These are phyloP conservation scores for Suillus alpinus DNA, from an alignment of 768 basidiomycete species.

Conservation along the genomic window DNA sequence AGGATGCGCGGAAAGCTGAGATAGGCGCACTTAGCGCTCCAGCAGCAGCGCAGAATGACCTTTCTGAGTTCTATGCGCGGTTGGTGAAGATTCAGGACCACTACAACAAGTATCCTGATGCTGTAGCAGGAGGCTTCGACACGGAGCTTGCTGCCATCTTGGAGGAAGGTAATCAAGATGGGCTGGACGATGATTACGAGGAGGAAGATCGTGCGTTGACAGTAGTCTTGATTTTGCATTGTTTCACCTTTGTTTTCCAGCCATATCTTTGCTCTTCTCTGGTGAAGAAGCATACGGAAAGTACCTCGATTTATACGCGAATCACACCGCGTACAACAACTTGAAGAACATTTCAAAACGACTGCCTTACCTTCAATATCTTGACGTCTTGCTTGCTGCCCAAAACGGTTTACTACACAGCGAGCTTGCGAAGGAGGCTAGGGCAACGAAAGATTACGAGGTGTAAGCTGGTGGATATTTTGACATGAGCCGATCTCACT, in stretches of 20 bases:
- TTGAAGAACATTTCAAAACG: conserved; percentile 81
- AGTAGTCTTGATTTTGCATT: background rate
- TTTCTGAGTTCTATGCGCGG: conserved; percentile 94
- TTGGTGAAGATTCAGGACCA: conserved; percentile 96
- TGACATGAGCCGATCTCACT: conserved; percentile 10
- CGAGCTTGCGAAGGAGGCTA: conserved; percentile 67
- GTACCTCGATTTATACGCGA: conserved; percentile 89
- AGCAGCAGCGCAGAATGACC: conserved; percentile 57
- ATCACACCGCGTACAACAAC: conserved; percentile 88
- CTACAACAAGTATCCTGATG: conserved; percentile 93
- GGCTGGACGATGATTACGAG: conserved; percentile 68
- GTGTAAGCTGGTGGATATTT: conserved; percentile 44
- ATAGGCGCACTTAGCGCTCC: conserved; percentile 59
- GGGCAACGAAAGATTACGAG: conserved; percentile 75
- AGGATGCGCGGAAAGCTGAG: conserved; percentile 68
- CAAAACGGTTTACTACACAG: conserved; percentile 59
- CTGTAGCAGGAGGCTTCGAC: conserved; percentile 77
- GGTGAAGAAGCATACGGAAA: conserved; percentile 95
- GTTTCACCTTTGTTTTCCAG: conserved; percentile 36
- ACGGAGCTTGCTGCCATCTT: conserved; percentile 79
- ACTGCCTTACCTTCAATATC: conserved; percentile 88
- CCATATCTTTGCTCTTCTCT: conserved; percentile 83
- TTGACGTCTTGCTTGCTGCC: conserved; percentile 77
- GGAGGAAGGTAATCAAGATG: conserved; percentile 72
- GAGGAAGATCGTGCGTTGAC: conserved; percentile 80